phyloP scores from a whole-genome alignment of 2,329 filamentous ascomycete genomes.

The Beauveria brongniartii region DNA sequence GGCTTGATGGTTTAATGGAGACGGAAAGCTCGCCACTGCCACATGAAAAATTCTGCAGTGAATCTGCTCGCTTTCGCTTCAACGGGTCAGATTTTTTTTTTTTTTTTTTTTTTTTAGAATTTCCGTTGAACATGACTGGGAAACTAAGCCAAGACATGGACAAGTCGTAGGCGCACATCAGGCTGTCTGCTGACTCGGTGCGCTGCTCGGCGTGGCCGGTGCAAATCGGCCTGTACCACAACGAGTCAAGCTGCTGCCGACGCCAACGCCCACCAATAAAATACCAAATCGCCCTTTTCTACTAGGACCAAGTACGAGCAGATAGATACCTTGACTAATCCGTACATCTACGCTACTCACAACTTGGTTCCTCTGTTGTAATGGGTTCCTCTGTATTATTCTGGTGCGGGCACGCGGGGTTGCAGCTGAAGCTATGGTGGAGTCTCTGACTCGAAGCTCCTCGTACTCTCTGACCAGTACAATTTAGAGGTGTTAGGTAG shows the following conservation, averaged over 20 bases:
- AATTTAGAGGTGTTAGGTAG: no score
- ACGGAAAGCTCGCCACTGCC: not conserved
- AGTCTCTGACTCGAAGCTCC: constrained; percentile 9
- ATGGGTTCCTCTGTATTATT: not conserved
- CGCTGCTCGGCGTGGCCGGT: constrained; percentile 6
- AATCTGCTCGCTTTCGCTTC: no score
- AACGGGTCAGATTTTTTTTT: no score
- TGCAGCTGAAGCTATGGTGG: constrained; percentile 11
- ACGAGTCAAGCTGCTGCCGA: constrained; percentile 7
- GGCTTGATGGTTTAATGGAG: not conserved
- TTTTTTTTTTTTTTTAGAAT: no score
- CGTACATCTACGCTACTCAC: not conserved
- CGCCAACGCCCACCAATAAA: not conserved
- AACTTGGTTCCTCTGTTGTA: not conserved
- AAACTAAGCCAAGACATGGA: not conserved
- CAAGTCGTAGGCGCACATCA: not conserved
- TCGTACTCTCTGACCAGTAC: not conserved
- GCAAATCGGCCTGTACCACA: not conserved
- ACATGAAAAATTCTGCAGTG: not conserved
- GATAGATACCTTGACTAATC: no score
- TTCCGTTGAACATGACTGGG: not conserved
- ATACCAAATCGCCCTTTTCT: not conserved
- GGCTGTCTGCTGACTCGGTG: constrained; percentile 7
- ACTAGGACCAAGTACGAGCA: not conserved
- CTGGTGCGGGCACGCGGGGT: not conserved